phyloP scores from a whole-genome alignment of 1,139 yeast species.

The Pichia sp. region DNA sequence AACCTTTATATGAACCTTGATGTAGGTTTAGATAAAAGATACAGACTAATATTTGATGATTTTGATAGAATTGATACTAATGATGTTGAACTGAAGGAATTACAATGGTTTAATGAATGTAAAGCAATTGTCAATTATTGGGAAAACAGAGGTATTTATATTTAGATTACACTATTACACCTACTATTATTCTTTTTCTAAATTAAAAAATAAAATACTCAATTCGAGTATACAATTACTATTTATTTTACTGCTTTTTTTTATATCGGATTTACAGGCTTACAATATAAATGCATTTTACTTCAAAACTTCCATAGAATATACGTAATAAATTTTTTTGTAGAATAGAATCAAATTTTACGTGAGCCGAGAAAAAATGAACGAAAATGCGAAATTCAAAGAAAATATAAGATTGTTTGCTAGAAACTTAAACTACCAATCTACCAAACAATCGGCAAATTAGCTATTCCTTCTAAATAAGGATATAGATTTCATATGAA shows the following conservation, averaged over 20 bases:
- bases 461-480: no score
- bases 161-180: background rate
- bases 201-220: background rate
- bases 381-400: no score
- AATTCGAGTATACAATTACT: background rate
- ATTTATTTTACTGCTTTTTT: background rate
- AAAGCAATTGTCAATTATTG: conserved; percentile 17
- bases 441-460: no score
- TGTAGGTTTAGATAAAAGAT: conserved; percentile 32
- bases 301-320: no score
- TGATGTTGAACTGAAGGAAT: conserved; percentile 29
- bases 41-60: conserved; percentile 31
- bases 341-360: no score
- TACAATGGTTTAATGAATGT: conserved; percentile 24
- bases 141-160: conserved; percentile 11
- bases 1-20: conserved; percentile 35
- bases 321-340: no score
- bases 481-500: no score
- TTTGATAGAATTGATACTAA: conserved; percentile 30
- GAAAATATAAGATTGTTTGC: no score
- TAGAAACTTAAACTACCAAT: no score
- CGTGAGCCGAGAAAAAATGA: no score
- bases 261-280: no score
- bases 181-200: background rate
- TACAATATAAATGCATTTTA: no score